Evolutionary conservation across 495 filamentous ascomycete genomes (phyloP).

Genomic region (Penicillium malachiteum): DNA sequence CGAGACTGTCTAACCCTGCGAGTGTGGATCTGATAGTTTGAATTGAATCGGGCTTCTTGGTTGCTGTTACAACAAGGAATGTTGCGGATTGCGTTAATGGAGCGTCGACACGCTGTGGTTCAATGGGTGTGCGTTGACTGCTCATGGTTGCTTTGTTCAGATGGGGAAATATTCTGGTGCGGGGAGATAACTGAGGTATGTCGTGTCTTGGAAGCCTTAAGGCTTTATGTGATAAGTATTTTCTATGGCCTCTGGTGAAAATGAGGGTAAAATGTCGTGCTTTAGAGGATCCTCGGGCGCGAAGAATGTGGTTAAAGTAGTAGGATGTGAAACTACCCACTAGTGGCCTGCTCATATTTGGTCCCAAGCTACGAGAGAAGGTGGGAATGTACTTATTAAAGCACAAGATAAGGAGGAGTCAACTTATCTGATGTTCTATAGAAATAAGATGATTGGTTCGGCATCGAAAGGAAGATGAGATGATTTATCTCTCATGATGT

Average conservation of each 20-base stretch:
- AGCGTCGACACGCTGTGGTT: slow-evolving; percentile 47
- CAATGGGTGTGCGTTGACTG: slow-evolving; percentile 33
- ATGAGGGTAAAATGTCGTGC: not conserved
- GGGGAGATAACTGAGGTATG: not conserved
- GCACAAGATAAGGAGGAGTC: not conserved
- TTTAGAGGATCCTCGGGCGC: too few relatives aligned
- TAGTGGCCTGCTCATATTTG: too few relatives aligned
- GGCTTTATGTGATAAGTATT: too few relatives aligned
- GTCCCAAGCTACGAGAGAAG: too few relatives aligned
- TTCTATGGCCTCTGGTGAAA: not conserved
- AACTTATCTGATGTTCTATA: not conserved
- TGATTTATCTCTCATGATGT: not conserved
- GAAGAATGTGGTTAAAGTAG: too few relatives aligned
- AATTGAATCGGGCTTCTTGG: slow-evolving; percentile 33
- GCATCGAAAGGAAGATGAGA: not conserved
- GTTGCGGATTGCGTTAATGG: slow-evolving; percentile 51
- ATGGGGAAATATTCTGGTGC: not conserved
- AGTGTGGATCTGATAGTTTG: slow-evolving; percentile 44
- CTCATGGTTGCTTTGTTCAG: slow-evolving; percentile 14
- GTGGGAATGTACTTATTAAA: too few relatives aligned
- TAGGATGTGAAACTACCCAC: too few relatives aligned
- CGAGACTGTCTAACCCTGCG: slow-evolving; percentile 41
- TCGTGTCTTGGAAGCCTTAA: not conserved
- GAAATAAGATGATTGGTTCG: too few relatives aligned
- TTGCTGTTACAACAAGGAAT: slow-evolving; percentile 50